Conservation (phyloP, 169 alveolate genomes). For the Theileria annulata region DNA sequence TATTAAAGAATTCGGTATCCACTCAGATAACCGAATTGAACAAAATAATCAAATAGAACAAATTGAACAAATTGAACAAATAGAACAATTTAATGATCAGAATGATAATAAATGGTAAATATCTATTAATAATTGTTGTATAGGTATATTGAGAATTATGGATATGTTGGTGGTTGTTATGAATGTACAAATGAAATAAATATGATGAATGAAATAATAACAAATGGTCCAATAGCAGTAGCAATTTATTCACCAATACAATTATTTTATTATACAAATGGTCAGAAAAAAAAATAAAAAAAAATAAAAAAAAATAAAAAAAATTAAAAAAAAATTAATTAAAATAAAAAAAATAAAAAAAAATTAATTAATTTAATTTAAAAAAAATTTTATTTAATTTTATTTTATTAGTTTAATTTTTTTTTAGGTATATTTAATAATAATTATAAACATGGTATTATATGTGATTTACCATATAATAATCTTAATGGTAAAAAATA, state of each 20-base stretch:
- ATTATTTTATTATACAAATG: slow-evolving; percentile 64
- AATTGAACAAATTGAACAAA: not conserved
- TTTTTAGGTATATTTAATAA: slow-evolving; percentile 56
- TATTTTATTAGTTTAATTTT: not conserved
- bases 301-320: too few species aligned
- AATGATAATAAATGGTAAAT: slow-evolving; percentile 14
- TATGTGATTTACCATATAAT: slow-evolving; percentile 81
- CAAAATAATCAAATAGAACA: slow-evolving; percentile 48
- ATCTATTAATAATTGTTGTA: too few species aligned
- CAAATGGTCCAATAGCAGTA: slow-evolving; percentile 81
- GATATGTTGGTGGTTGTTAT: slow-evolving; percentile 84
- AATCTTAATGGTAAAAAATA: slow-evolving; percentile 73
- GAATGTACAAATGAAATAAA: slow-evolving; percentile 79
- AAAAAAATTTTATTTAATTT: too few species aligned
- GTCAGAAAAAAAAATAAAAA: too few species aligned
- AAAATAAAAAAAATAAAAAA: too few species aligned
- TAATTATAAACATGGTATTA: slow-evolving; percentile 71
- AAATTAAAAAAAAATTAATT: too few species aligned
- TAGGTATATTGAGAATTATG: slow-evolving; percentile 72
- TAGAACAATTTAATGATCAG: slow-evolving; percentile 15
- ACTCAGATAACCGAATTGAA: slow-evolving; percentile 61
- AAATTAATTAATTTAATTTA: too few species aligned
- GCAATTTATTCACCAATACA: slow-evolving; percentile 82
- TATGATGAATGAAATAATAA: slow-evolving; percentile 78
- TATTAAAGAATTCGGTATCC: slow-evolving; percentile 80